Evolutionary conservation across 139 green algal species (phyloP).

Genomic region (Haematococcus sp.): DNA sequence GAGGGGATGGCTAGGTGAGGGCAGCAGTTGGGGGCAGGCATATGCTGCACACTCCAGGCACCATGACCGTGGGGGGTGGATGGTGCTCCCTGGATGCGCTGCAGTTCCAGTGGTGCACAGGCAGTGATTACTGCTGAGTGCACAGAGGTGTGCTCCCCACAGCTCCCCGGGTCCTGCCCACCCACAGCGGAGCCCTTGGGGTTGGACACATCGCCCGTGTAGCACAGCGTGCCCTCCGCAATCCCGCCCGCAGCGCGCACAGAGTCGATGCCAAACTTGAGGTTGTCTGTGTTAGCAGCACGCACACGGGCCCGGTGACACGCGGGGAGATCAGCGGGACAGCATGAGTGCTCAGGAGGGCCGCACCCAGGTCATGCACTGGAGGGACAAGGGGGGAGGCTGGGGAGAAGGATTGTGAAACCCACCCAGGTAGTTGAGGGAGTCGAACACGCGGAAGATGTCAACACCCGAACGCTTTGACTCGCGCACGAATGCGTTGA

Average conservation of each 20-base stretch:
- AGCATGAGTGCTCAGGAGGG: conserved; percentile 30
- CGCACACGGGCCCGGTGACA: too few relatives aligned
- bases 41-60: neutral
- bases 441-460: conserved; percentile 83
- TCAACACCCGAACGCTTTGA: conserved; percentile 70
- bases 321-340: too few relatives aligned
- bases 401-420: neutral
- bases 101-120: neutral
- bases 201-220: conserved; percentile 85
- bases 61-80: neutral
- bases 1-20: neutral
- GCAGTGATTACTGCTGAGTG: too few relatives aligned
- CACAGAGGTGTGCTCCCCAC: too few relatives aligned
- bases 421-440: too few relatives aligned
- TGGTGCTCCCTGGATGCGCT: neutral
- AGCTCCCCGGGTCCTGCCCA: too few relatives aligned
- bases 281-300: conserved; percentile 72
- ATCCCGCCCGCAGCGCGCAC: conserved; percentile 73
- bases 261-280: conserved; percentile 88
- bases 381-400: neutral
- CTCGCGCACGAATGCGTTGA: conserved; percentile 67
- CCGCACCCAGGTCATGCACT: conserved; percentile 23
- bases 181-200: conserved; percentile 47
- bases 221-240: conserved; percentile 89
- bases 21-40: neutral